Evolutionary conservation across 2,329 filamentous ascomycete genomes (phyloP).

Genomic region (Penicillium aurantiogriseum): DNA sequence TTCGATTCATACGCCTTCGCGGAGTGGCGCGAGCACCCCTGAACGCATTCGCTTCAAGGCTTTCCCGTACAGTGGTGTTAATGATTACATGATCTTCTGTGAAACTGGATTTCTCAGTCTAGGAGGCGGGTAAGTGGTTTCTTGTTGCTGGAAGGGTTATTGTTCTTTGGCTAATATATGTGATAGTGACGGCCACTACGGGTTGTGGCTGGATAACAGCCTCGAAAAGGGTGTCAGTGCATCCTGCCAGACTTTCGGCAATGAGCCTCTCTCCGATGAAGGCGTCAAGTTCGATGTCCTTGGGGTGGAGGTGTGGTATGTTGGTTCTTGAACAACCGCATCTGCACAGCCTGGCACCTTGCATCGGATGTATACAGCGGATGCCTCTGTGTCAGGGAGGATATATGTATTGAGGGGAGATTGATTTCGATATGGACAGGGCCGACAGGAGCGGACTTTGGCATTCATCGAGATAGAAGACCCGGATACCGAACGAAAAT

Average conservation of each 20-base stretch:
- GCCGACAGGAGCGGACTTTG: neutral
- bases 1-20: slow-evolving; percentile 25
- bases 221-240: slow-evolving; percentile 82
- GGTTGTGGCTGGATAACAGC: slow-evolving; percentile 85
- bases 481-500: neutral
- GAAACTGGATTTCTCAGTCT: slow-evolving; percentile 81
- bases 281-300: slow-evolving; percentile 88
- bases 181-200: slow-evolving; percentile 74
- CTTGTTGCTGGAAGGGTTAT: neutral
- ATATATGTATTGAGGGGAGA: neutral
- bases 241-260: slow-evolving; percentile 86
- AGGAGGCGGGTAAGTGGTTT: slow-evolving; percentile 64
- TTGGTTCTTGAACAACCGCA: slow-evolving; percentile 55
- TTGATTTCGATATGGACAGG: neutral
- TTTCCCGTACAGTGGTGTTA: slow-evolving; percentile 91
- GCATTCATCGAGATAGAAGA: neutral
- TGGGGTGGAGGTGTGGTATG: slow-evolving; percentile 90
- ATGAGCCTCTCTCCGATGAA: slow-evolving; percentile 89
- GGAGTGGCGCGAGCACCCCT: slow-evolving; percentile 56
- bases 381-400: neutral
- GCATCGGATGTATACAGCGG: slow-evolving; percentile 4
- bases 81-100: slow-evolving; percentile 96
- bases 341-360: neutral
- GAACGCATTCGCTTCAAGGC: slow-evolving; percentile 92
- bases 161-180: slow-evolving; percentile 9